Conservation (phyloP, 352 stramenopile genomes). For the Peronospora destructor region DNA sequence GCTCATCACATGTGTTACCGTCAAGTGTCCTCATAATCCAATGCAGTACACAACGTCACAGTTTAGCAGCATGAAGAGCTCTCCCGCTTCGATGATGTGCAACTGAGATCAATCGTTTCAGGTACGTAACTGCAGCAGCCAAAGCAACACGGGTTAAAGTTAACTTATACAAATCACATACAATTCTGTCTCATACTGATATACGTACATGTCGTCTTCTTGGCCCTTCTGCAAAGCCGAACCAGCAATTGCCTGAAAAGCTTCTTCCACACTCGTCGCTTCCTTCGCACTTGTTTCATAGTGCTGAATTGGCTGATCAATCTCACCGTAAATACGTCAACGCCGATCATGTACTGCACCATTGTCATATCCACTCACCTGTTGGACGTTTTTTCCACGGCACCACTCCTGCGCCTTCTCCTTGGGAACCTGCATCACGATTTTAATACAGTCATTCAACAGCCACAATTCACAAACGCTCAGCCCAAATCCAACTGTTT, state of each 20-base stretch:
- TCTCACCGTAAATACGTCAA: not conserved
- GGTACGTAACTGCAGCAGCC: constrained; percentile 55
- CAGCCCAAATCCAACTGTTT: not conserved
- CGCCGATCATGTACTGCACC: not conserved
- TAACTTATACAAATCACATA: not conserved
- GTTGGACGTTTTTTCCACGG: constrained; percentile 73
- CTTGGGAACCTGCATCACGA: constrained; percentile 50
- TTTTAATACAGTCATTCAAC: not conserved
- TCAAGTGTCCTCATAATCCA: constrained; percentile 5
- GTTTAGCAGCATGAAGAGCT: constrained; percentile 68
- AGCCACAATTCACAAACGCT: not conserved
- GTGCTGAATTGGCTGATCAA: constrained; percentile 87
- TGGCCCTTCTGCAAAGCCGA: constrained; percentile 83
- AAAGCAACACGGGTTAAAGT: not conserved
- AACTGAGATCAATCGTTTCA: constrained; percentile 81
- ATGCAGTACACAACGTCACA: constrained; percentile 3
- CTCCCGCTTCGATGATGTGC: constrained; percentile 57
- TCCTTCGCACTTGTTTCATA: constrained; percentile 98
- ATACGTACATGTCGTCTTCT: constrained; percentile 33
- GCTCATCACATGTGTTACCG: constrained; percentile 1
- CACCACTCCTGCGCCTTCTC: constrained; percentile 92
- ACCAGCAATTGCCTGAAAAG: constrained; percentile 91
- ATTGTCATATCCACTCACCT: constrained; percentile 22
- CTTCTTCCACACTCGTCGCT: constrained; percentile 93
- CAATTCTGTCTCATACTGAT: too few species aligned